Percentiles rank a stretch among this genome's conserved stretches.
Conservation (phyloP, 176 grass and related monocot genomes). For the Cenchrus purpureus region DNA sequence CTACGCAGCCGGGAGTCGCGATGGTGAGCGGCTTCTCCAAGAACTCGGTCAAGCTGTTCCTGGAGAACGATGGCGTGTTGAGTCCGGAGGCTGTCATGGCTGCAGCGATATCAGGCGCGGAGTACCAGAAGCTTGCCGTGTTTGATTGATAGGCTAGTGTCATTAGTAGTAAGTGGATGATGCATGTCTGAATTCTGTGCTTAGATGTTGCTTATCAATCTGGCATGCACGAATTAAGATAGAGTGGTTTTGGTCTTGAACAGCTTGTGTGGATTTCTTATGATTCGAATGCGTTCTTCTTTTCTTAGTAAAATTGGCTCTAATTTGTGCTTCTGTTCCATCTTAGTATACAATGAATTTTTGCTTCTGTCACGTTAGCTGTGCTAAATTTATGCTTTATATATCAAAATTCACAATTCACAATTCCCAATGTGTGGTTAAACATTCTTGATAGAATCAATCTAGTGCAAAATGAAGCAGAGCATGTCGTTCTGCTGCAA, state of each 20-base stretch:
- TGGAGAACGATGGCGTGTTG: conserved; percentile 43
- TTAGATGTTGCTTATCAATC: not conserved
- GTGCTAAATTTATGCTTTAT: too few relatives aligned
- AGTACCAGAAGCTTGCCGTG: conserved; percentile 52
- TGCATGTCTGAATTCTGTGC: not conserved
- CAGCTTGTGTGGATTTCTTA: too few relatives aligned
- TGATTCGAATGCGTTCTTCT: too few relatives aligned
- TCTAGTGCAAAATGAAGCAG: too few relatives aligned
- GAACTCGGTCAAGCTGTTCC: conserved; percentile 55
- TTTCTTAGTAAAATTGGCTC: too few relatives aligned
- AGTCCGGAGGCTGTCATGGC: conserved; percentile 41
- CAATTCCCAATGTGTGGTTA: too few relatives aligned
- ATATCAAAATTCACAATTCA: too few relatives aligned
- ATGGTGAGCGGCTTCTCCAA: conserved; percentile 59
- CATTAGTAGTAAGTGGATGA: not conserved
- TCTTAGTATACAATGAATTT: too few relatives aligned
- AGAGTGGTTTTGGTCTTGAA: not conserved
- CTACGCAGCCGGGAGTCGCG: conserved; percentile 40
- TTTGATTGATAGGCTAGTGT: conserved; percentile 31
- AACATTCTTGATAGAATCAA: too few relatives aligned
- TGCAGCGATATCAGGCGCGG: conserved; percentile 38
- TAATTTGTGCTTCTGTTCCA: too few relatives aligned
- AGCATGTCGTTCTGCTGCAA: too few relatives aligned
- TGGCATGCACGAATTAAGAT: not conserved
- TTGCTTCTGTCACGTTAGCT: too few relatives aligned